Base-by-base conservation (phyloP, 495 filamentous ascomycete species). In the Tuber melanosporum region DNA sequence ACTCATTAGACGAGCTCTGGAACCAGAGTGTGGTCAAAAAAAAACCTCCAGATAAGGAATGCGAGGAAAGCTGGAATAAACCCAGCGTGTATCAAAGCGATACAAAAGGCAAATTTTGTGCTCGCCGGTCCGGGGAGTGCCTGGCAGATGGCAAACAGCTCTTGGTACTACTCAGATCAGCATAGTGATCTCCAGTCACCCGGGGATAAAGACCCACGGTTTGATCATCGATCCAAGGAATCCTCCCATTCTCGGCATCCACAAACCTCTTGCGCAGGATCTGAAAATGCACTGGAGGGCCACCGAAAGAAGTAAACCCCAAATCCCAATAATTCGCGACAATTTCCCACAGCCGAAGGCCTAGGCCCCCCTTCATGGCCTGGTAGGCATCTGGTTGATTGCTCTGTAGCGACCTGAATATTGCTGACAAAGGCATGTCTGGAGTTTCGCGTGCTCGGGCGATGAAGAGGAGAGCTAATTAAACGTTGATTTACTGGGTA, bases 91-190 rank as follows among this genome's bases (percentile, higher is more conserved):
- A 94, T 87, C 57, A 92, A 81, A 44, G 91, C 89, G 44, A 95
- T 89, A 78, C 90, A 92, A 78, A 92, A 94, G 0, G 89, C 81
- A 90, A 95, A 93, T 84, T 95, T 95, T 26, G 92, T 94, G 82
- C 89, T 92, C 1, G 83, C 93, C 0, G 93, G 93, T 0, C 93
- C 93, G 0, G 91, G 90, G 32, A 94, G 88, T 20, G 90, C 90
- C 83, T 94, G 93, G 71, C 89, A 91, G 77, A 96, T 85, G 32
- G 91, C 91, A 83, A 95, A 96, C 22, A 94, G 87, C 81, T 96
- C 92, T 84, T 94, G 91, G 84, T 92, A 96, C 91, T 92, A 76
- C 44, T 32, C 73, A 42, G n/a, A 41, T 76, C 44, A 42, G 77
- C 45, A 77, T 46, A 20, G 14, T 39, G 14, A n/a, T 5, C 6